Evolutionary conservation across 352 stramenopile genomes (phyloP).

Genomic region (Achlya hypogyna): DNA sequence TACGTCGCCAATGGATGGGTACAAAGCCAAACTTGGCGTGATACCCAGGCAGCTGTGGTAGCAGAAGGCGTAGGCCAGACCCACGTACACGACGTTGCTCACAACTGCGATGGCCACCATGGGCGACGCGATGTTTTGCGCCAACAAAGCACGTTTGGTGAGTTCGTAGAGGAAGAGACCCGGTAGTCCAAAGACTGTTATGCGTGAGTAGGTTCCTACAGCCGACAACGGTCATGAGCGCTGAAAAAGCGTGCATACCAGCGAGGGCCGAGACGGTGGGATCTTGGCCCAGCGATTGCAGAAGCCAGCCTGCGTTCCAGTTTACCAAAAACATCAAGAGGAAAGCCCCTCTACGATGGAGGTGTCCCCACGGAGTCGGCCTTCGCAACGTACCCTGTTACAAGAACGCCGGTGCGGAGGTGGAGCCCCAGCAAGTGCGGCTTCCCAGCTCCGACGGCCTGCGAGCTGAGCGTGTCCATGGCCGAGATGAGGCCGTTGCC

Average conservation of each 20-base stretch:
- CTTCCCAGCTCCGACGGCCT: conserved; percentile 70
- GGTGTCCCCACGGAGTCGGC: neutral
- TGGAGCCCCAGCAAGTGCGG: conserved; percentile 72
- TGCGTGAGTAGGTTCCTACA: conserved; percentile 2
- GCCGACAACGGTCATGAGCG: neutral
- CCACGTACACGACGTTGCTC: conserved; percentile 13
- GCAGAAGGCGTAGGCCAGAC: conserved; percentile 6
- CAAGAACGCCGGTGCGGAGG: conserved; percentile 61
- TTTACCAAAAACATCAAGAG: conserved; percentile 2
- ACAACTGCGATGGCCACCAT: conserved; percentile 29
- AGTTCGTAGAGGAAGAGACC: conserved; percentile 35
- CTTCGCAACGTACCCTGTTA: conserved; percentile 26
- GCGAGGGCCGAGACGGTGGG: neutral
- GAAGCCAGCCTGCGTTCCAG: conserved; percentile 1
- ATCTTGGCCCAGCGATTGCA: conserved; percentile 1
- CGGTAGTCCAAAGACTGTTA: conserved; percentile 22
- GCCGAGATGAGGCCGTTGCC: conserved; percentile 72
- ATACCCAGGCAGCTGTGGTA: conserved; percentile 10
- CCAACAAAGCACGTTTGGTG: conserved; percentile 30
- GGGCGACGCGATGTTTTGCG: conserved; percentile 30
- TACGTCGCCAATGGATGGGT: neutral
- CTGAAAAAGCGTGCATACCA: neutral
- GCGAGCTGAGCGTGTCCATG: conserved; percentile 82
- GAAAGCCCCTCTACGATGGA: conserved; percentile 3
- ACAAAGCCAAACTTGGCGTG: neutral